Evolutionary conservation across 2,329 filamentous ascomycete species (phyloP).

Genomic region (Nectriaceae sp.): DNA sequence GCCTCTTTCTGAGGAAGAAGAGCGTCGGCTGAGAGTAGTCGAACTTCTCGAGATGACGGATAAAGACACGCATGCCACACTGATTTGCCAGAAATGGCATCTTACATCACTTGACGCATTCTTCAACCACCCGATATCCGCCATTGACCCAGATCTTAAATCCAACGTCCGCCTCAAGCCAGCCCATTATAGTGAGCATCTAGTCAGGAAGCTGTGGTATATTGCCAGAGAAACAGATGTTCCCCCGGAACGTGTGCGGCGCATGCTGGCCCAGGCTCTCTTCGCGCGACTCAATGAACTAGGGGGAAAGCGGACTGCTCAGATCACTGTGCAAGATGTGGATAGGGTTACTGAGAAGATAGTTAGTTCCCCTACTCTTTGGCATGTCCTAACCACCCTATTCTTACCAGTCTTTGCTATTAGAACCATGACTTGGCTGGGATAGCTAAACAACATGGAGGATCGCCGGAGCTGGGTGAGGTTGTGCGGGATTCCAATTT

Average conservation of each 20-base stretch:
- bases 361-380: background rate
- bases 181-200: background rate
- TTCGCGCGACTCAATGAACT: background rate
- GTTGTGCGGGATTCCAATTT: no score
- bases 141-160: background rate
- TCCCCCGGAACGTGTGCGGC: background rate
- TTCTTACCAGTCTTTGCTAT: no score
- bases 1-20: no score
- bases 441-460: no score
- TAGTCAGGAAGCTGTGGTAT: background rate
- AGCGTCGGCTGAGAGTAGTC: no score
- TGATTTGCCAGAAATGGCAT: background rate
- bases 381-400: no score
- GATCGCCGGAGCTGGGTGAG: no score
- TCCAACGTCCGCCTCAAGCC: background rate
- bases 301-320: background rate
- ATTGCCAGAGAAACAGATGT: background rate
- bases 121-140: background rate
- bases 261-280: background rate
- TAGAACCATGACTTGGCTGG: no score
- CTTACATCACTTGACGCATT: background rate
- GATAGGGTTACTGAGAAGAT: background rate
- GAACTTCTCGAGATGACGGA: no score
- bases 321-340: background rate
- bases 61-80: background rate